Evolutionary conservation across 1,284 basidiomycete genomes (phyloP).

Genomic region (Fomitopsis pinicola): DNA sequence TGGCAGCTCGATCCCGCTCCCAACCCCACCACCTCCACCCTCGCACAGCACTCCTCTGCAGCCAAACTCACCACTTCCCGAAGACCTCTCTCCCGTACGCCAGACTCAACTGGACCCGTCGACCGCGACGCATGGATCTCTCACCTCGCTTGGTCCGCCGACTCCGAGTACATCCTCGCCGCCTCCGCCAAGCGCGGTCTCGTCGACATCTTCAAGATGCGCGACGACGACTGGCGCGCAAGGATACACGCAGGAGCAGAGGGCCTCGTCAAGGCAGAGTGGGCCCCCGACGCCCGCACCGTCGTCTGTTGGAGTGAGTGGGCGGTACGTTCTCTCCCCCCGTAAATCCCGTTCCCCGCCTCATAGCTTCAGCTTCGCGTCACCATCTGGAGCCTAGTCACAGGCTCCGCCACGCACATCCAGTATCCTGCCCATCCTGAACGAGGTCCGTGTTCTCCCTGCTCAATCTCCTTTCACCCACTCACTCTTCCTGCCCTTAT

Average conservation of each 20-base stretch:
- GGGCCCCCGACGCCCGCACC: conserved; percentile 78
- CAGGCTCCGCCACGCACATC: conserved; percentile 68
- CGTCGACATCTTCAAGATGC: conserved; percentile 69
- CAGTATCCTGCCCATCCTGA: conserved; percentile 78
- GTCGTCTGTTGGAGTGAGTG: conserved; percentile 86
- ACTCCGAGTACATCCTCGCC: conserved; percentile 78
- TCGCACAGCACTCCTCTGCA: background rate
- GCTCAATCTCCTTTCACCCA: background rate
- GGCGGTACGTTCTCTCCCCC: conserved; percentile 56
- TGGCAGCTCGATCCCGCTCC: conserved; percentile 59
- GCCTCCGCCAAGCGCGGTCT: conserved; percentile 61
- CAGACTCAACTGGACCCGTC: background rate
- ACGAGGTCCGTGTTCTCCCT: conserved; percentile 42
- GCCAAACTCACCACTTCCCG: background rate
- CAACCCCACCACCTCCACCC: conserved; percentile 31
- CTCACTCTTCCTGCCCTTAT: background rate
- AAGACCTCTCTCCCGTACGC: background rate
- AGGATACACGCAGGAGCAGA: conserved; percentile 77
- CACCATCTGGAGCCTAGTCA: conserved; percentile 74
- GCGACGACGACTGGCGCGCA: conserved; percentile 70
- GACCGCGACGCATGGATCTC: conserved; percentile 2
- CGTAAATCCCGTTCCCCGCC: background rate
- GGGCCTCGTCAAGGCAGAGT: conserved; percentile 78
- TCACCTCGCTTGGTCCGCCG: conserved; percentile 60
- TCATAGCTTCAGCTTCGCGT: conserved; percentile 57